Evolutionary conservation across 495 filamentous ascomycete species (phyloP).

Genomic region (Paragyromitra xinjiangensis): DNA sequence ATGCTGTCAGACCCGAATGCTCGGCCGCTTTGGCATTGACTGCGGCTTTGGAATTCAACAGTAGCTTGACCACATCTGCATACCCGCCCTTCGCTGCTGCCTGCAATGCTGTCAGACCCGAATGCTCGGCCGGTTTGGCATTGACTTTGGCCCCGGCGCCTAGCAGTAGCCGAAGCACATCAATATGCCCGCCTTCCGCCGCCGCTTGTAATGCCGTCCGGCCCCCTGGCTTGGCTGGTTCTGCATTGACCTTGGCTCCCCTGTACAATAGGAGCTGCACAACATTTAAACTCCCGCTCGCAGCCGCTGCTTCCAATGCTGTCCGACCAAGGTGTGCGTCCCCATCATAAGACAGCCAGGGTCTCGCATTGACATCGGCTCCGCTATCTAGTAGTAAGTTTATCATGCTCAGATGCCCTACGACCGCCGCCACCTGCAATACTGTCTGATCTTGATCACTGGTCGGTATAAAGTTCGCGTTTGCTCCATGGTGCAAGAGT

Average conservation of each 20-base stretch:
- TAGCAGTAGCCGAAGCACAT: not conserved
- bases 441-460: not conserved
- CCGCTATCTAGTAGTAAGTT: not conserved
- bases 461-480: too few species aligned
- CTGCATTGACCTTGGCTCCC: not conserved
- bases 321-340: not conserved
- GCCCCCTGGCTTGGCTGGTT: not conserved
- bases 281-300: not conserved
- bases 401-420: not conserved
- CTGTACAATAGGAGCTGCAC: not conserved
- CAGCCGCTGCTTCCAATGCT: not conserved
- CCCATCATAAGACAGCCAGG: too few species aligned
- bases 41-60: not conserved
- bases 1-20: not conserved
- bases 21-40: not conserved
- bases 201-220: not conserved
- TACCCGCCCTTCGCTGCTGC: not conserved
- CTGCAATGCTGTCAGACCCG: not conserved
- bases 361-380: not conserved
- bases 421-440: not conserved
- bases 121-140: not conserved
- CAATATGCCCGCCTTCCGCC: not conserved
- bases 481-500: too few species aligned
- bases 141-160: not conserved
- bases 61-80: not conserved